phyloP scores from a whole-genome alignment of 2,329 filamentous ascomycete genomes.

The Claviceps pusilla region DNA sequence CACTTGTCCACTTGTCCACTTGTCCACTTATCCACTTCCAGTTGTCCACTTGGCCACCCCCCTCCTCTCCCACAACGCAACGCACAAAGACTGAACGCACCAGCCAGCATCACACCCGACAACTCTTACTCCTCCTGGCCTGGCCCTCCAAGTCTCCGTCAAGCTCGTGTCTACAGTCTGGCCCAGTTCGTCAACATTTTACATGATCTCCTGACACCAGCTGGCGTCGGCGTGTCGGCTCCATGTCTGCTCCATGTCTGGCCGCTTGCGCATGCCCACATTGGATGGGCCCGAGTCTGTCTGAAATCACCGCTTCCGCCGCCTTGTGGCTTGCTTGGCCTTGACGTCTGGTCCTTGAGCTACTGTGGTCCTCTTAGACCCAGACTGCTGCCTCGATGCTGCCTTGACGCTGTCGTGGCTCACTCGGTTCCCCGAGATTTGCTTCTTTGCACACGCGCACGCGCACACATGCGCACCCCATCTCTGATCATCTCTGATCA shows the following conservation, averaged over 20 bases:
- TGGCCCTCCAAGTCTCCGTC: background rate
- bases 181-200: background rate
- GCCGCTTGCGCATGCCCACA: background rate
- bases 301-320: conserved; percentile 4
- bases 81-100: background rate
- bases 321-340: background rate
- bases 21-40: background rate
- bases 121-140: background rate
- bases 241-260: background rate
- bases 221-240: background rate
- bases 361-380: background rate
- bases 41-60: background rate
- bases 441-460: conserved; percentile 1
- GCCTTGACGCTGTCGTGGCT: background rate
- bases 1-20: background rate
- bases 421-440: background rate
- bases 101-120: background rate
- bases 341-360: background rate
- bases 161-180: conserved; percentile 1
- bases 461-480: background rate
- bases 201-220: conserved; percentile 2
- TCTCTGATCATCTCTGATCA: too few relatives aligned
- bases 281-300: background rate
- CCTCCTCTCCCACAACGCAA: background rate
- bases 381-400: background rate